Percentiles rank a stretch among this genome's conserved stretches.
Conservation (phyloP, 1,284 basidiomycete species). For the Cryptococcus hybrid region DNA sequence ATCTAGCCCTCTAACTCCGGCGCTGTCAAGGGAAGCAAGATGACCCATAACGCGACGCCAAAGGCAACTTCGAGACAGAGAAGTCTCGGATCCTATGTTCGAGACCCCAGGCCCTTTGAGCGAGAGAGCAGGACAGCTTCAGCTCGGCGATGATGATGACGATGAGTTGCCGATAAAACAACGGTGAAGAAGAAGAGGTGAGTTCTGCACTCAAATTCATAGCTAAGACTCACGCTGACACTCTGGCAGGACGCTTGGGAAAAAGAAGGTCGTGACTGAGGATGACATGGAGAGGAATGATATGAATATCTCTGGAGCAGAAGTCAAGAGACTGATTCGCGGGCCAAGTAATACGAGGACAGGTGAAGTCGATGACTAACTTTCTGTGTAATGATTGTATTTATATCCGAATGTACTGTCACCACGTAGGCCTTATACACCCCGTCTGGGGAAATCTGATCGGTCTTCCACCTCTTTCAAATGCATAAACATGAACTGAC, state of each 20-base stretch:
- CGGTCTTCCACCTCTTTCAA: too few relatives aligned
- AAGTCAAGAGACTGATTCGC: conserved; percentile 37
- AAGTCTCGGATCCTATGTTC: not conserved
- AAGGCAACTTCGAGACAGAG: not conserved
- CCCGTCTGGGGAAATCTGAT: too few relatives aligned
- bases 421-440: too few relatives aligned
- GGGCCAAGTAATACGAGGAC: too few relatives aligned
- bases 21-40: too few relatives aligned
- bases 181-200: too few relatives aligned
- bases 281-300: conserved; percentile 51
- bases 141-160: conserved; percentile 15
- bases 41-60: not conserved
- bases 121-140: conserved; percentile 25
- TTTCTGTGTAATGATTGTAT: too few relatives aligned
- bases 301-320: conserved; percentile 23
- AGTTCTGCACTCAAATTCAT: not conserved
- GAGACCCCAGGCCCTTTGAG: conserved; percentile 18
- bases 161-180: conserved; percentile 39
- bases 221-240: not conserved
- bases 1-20: too few relatives aligned
- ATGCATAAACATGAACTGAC: too few relatives aligned
- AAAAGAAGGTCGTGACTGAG: conserved; percentile 52
- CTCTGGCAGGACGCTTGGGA: conserved; percentile 51
- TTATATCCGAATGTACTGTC: too few relatives aligned
- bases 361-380: too few relatives aligned